Evolutionary conservation across 2,329 filamentous ascomycete species (phyloP).

Genomic region (Aspergillus latus): DNA sequence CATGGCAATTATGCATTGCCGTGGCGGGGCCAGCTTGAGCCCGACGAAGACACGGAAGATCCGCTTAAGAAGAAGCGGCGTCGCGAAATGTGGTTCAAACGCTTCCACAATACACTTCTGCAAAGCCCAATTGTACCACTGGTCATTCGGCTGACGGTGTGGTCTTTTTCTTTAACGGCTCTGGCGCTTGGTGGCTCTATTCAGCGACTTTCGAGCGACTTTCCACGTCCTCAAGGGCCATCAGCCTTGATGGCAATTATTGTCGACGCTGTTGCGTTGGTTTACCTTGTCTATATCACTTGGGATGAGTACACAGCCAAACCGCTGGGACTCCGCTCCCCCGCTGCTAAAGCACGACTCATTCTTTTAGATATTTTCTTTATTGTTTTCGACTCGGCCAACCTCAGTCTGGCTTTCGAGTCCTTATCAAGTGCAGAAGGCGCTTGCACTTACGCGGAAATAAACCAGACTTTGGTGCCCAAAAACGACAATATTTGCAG

Average conservation of each 20-base stretch:
- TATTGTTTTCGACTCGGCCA: conserved; percentile 95
- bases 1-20: conserved; percentile 47
- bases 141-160: conserved; percentile 75
- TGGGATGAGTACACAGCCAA: conserved; percentile 96
- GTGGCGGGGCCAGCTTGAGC: conserved; percentile 53
- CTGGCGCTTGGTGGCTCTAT: conserved; percentile 77
- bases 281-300: conserved; percentile 91
- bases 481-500: conserved; percentile 55
- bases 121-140: conserved; percentile 84
- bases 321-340: conserved; percentile 80
- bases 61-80: conserved; percentile 51
- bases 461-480: conserved; percentile 36
- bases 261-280: conserved; percentile 82
- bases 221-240: conserved; percentile 59
- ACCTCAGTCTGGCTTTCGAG: conserved; percentile 84
- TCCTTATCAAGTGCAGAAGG: conserved; percentile 67
- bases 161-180: conserved; percentile 78
- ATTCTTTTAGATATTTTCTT: conserved; percentile 93
- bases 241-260: conserved; percentile 87
- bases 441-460: conserved; percentile 53
- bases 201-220: conserved; percentile 57
- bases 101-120: conserved; percentile 68
- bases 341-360: conserved; percentile 81
- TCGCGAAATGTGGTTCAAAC: conserved; percentile 56
- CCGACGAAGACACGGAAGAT: conserved; percentile 53